Base-by-base conservation (phyloP, 495 filamentous ascomycete species). In the Acidiella bohemica region DNA sequence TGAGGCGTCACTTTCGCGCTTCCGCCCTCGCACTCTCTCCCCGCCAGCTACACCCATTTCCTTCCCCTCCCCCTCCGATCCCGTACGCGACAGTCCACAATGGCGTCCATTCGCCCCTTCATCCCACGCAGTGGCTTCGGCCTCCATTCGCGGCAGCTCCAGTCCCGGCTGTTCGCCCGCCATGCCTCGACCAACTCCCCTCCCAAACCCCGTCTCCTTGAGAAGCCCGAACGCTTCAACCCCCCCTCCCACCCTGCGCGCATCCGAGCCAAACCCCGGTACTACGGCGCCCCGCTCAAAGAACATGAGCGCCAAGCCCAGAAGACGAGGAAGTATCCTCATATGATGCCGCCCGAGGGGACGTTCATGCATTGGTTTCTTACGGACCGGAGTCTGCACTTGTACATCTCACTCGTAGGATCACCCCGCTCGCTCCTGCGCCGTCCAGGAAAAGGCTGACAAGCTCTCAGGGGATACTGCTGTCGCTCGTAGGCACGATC, bases 201-300 rank as follows among this genome's bases (percentile, higher is more conserved):
- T n/a, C 47, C 51, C 6, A 78, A 77, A 47, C 70, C 67, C 14
- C 63, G 68, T 34, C 67, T 81, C 1, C 78, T 93, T 43, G 76
- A 72, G 39, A 79, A 90, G 57, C 86, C 86, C 3, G 71, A 78
- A 46, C 76, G 76, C 45, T 93, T 90, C 65, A 79, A 76, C 35
- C 86, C 86, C 0, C 86, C 86, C 0, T 93, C 85, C 0, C 86
- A 93, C 58, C 73, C 73, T 20, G 59, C 75, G 19, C 71, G 77
- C 1, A 66, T 77, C 36, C 64, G 59, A 60, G 59, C 58, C 17
- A 42, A 46, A 19, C 59, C 54, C 31, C 45, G 46, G 19, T 85
- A 88, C 60, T 77, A 78, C 28, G 86, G 86, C 24, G 78, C 61
- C 11, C 29, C 37, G 5, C 20, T 50, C 12, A 48, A 67, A 14